Base-by-base conservation (phyloP, 306 rosid species). In the Prunus mume region DNA sequence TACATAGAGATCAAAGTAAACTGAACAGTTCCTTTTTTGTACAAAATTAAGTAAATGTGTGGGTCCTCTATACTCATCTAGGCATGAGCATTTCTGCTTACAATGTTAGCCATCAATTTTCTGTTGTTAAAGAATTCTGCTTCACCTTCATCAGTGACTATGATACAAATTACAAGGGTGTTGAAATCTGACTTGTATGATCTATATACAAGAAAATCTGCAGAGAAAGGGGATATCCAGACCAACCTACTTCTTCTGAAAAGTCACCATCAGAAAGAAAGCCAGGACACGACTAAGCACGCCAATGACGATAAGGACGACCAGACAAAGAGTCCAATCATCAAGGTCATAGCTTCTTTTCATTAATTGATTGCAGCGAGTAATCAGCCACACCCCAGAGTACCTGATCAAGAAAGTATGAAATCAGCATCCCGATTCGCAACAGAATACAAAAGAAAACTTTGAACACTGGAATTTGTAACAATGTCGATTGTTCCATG, bases 341-440 rank as follows among this genome's bases (percentile, higher is more conserved):
- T 72, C 80, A n/a, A 91, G 89, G 54, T 90, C 46, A 66, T 88
- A 91, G 63, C 88, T 90, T 34, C 19, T 82, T 28, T 66, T 69
- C 84, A 76, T 74, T 28, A 91, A 80, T n/a, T 87, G 85, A 77
- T 83, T 78, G 78, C 97, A 91, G 6, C 97, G 97, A n/a, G 93
- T 88, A 64, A 91, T 91, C 81, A 91, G 78, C 97, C 97, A 90
- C 56, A 91, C 95, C 55, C 97, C 97, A 6, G 95, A 86, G 57
- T 90, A 88, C 93, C 97, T 91, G 88, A 51, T 51, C 58, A 76
- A 30, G 34, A 66, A 68, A 56, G 38, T 3, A 57, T 27, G 49
- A 47, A 9, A 32, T 68, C 34, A 60, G 51, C 61, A 51, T 69
- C 65, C 65, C 17, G 49, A 69, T 27, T 22, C 11, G 34, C 13